Base-by-base conservation (phyloP, 805 yeast genomes). In the Teunomyces stri region DNA sequence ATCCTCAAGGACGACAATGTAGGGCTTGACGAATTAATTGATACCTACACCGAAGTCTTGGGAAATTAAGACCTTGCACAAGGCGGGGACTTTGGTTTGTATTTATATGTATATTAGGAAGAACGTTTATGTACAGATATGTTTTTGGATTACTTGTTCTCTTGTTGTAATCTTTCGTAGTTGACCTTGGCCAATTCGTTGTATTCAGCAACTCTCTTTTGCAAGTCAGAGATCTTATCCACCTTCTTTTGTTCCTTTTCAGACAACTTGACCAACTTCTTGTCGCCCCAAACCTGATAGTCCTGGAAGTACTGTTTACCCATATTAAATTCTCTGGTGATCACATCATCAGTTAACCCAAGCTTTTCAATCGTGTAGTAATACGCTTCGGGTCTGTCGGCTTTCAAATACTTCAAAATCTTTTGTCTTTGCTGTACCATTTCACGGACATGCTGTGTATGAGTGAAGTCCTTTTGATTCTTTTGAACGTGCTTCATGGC, bases 351-450 rank as follows among this genome's bases (percentile, higher is more conserved):
- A 35, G 87, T 82, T 52, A 92, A 75, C 1, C 98, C 99, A 46
- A 92, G 74, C 67, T 89, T 90, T 58, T 86, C 87, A 51, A 92
- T 82, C 39, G 96, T 76, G 84, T 89, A 84, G 67, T 79, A 89
- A 71, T 94, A 92, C 58, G 84, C 79, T 64, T 88, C 80, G 12
- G 97, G 89, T 53, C 89, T 72, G 60, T 81, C 86, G 61, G 79
- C 80, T 66, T 90, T 90, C 68, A 94, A 76, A 64, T 92, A 94
- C 67, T 83, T 82, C 57, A 92, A 75, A 35, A 87, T 79, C 56
- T 80, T 79, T 68, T 91, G 97, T 71, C 99, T 84, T 58, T 85
- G 83, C 67, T 92, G 98, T 20, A 91, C 96, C 62, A 87, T 64
- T 75, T 85, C 85, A 66, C 96, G 83, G 42, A 90, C 81, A 33